phyloP scores from a whole-genome alignment of 164 flowering plant genomes.

The Vitis amurensis region DNA sequence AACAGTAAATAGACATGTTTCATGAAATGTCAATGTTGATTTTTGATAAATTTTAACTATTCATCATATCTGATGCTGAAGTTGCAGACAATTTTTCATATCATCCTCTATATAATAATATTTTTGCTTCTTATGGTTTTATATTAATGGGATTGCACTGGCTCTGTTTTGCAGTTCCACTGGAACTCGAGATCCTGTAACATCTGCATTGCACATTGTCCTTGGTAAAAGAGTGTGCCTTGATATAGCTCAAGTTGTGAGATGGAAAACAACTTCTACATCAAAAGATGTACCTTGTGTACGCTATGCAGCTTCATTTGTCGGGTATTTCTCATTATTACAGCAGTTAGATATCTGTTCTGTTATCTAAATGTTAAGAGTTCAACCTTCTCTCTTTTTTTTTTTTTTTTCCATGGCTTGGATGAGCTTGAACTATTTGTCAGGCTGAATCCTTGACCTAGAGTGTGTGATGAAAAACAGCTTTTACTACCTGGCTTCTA shows the following conservation, averaged over 20 bases:
- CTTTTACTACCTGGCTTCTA: no score
- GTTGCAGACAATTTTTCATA: background rate
- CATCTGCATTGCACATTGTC: slow-evolving; percentile 94
- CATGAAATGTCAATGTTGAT: no score
- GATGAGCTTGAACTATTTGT: no score
- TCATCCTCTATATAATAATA: background rate
- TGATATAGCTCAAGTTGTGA: slow-evolving; percentile 92
- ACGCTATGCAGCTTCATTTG: slow-evolving; percentile 94
- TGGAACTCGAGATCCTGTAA: slow-evolving; percentile 86
- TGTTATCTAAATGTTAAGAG: no score
- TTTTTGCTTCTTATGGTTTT: background rate
- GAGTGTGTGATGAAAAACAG: no score
- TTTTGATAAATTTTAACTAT: no score
- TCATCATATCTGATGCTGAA: no score
- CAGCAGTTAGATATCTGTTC: background rate
- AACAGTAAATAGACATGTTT: no score
- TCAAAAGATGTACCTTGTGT: slow-evolving; percentile 71
- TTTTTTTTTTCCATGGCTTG: no score
- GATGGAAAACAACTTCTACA: slow-evolving; percentile 67
- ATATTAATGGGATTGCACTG: background rate
- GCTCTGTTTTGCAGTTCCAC: slow-evolving; percentile 69
- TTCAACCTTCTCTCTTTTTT: no score
- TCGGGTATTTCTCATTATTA: slow-evolving; percentile 56
- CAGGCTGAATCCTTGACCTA: no score
- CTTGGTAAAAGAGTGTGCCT: slow-evolving; percentile 75